Base-by-base conservation (phyloP, 1,284 basidiomycete genomes). In the Boletus sp. region DNA sequence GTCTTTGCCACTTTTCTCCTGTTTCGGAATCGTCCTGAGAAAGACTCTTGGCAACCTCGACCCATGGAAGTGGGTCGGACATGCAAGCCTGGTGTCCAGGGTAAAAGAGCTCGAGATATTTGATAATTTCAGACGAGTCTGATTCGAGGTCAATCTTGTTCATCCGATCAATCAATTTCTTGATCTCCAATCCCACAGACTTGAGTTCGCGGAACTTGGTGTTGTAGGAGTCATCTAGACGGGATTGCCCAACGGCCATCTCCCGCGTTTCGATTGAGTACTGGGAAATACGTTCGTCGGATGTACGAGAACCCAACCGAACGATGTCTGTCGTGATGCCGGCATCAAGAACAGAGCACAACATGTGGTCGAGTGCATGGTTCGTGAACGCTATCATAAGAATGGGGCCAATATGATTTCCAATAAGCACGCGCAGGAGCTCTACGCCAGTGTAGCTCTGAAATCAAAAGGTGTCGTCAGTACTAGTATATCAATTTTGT, bases 371-470 rank as follows among this genome's bases (percentile, higher is more conserved):
- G 1, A 88, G 70, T 0, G 86, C 84, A 51, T 89, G 87, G 56
- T 89, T 88, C 0, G 86, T 88, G 62, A 80, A 84, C 0, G 82
- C 82, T 38, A 88, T 82, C 69, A 88, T 70, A 13, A 86, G 68
- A 45, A 88, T 79, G 0, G 80, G 83, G 0, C 69, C 67, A 25
- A 76, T 58, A 0, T 65, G 56, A 54, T 77, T 83, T 8, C 64
- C 16, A 5, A 33, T 33, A n/a, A 88, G 69, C 8, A 85, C 76
- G 0, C 81, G 74, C 9, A 88, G 62, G 1, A 88, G 68, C 57
- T 87, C 78, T 3, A 82, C 73, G 0, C 84, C 85, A 3, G 32
- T 82, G 56, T 73, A 87, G 41, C 79, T 84, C 80, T 82, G 50
- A 17, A 33, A 48, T 14, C 22, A 41, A 35, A 30, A 22, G 12